These are phyloP conservation scores for Spergularia bocconei DNA, from an alignment of 148 eudicot species.

Conservation along the genomic window DNA sequence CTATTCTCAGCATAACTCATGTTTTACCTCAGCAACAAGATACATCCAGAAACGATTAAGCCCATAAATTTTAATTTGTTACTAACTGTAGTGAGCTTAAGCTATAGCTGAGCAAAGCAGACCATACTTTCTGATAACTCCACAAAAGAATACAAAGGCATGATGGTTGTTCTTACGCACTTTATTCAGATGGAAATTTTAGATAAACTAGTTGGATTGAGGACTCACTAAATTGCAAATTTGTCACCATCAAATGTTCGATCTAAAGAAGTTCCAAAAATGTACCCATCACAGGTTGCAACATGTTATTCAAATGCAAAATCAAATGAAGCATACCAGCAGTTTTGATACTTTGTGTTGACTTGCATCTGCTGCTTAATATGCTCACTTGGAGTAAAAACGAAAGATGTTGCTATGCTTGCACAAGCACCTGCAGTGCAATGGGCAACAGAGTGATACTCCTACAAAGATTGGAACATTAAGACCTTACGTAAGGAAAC, in stretches of 20 bases:
- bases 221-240: not conserved
- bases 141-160: not conserved
- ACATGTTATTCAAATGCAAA: conserved; percentile 5
- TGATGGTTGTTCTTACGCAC: not conserved
- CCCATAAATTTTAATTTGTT: not conserved
- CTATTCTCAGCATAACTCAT: not conserved
- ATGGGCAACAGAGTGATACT: conserved; percentile 83
- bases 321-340: conserved; percentile 59
- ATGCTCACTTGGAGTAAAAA: conserved; percentile 94
- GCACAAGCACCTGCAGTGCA: conserved; percentile 96
- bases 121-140: not conserved
- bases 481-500: conserved; percentile 6
- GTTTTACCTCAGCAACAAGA: not conserved
- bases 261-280: not conserved
- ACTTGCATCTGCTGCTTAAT: conserved; percentile 99
- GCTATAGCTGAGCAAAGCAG: not conserved
- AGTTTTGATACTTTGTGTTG: conserved; percentile 72
- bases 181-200: no score
- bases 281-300: not conserved
- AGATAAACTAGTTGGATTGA: not conserved
- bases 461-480: conserved; percentile 41
- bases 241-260: not conserved
- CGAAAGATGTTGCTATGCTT: conserved; percentile 90
- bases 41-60: not conserved
- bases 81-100: not conserved